Conservation (phyloP, 2,329 filamentous ascomycete species). For the Microcera coccophila region DNA sequence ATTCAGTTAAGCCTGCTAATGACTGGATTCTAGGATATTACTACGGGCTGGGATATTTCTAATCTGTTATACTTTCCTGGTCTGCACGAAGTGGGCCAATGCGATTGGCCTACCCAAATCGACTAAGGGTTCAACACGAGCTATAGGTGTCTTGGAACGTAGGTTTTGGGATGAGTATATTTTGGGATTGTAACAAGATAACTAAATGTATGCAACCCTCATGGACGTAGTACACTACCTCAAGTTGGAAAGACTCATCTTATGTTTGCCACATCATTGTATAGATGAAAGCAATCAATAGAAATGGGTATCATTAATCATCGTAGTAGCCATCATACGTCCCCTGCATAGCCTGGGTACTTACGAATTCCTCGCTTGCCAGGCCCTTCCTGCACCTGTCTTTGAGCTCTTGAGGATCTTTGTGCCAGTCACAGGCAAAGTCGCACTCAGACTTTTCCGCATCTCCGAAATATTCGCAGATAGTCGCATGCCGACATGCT, state of each 20-base stretch:
- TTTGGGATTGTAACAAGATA: too few species aligned
- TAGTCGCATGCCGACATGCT: constrained; percentile 69
- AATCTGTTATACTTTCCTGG: constrained; percentile 21
- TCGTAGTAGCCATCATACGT: constrained; percentile 55
- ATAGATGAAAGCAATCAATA: neutral
- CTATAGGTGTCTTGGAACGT: too few species aligned
- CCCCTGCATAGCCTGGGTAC: constrained; percentile 58
- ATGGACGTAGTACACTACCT: too few species aligned
- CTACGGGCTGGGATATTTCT: constrained; percentile 25
- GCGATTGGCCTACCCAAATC: constrained; percentile 14
- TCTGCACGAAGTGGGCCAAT: constrained; percentile 6
- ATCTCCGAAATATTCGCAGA: constrained; percentile 77
- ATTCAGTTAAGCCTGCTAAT: constrained; percentile 6
- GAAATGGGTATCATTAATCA: constrained; percentile 15
- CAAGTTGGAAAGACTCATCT: neutral
- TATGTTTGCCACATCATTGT: neutral
- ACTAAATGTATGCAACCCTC: too few species aligned
- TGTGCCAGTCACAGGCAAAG: constrained; percentile 76
- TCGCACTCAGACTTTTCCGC: constrained; percentile 56
- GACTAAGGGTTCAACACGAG: too few species aligned
- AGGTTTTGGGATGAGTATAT: too few species aligned
- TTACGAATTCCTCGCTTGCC: constrained; percentile 59
- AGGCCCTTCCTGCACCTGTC: constrained; percentile 54
- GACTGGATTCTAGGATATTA: constrained; percentile 13
- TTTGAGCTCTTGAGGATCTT: constrained; percentile 58